phyloP scores from a whole-genome alignment of 108 stramenopile species.

The Craspedostauros australis region DNA sequence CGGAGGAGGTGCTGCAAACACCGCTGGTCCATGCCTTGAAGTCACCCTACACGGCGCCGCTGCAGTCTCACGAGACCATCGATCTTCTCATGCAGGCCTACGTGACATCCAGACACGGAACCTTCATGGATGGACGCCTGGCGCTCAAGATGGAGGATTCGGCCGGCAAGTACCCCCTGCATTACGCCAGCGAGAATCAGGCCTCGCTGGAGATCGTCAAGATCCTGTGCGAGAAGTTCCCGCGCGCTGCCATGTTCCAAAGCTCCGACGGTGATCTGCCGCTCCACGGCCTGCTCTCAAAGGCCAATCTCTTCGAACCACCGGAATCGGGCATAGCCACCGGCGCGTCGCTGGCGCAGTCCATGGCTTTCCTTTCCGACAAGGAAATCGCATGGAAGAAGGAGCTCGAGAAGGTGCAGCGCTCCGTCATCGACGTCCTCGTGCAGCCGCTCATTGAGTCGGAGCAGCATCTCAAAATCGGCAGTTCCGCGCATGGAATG shows the following conservation, averaged over 20 bases:
- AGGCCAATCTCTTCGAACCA: constrained; percentile 11
- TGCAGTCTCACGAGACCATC: constrained; percentile 22
- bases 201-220: constrained; percentile 42
- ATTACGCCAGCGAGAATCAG: constrained; percentile 64
- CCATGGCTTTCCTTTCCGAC: constrained; percentile 11
- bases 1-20: constrained; percentile 37
- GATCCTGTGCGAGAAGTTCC: constrained; percentile 43
- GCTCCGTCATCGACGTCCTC: constrained; percentile 26
- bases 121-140: constrained; percentile 39
- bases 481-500: constrained; percentile 38
- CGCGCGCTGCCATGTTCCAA: constrained; percentile 27
- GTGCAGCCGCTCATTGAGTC: constrained; percentile 18
- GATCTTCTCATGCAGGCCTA: constrained; percentile 32
- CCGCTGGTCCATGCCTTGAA: constrained; percentile 38
- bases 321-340: constrained; percentile 4
- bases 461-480: constrained; percentile 23
- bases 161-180: constrained; percentile 57
- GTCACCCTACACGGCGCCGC: constrained; percentile 27
- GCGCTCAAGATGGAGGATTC: constrained; percentile 60
- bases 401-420: constrained; percentile 15
- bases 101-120: constrained; percentile 31
- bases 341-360: constrained; percentile 22
- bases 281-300: constrained; percentile 25
- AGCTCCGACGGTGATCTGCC: constrained; percentile 37
- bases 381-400: constrained; percentile 20